Percentiles rank a stretch among this genome's conserved stretches.
phyloP scores from a whole-genome alignment of 1,139 yeast species.

The Citeromyces siamensis region DNA sequence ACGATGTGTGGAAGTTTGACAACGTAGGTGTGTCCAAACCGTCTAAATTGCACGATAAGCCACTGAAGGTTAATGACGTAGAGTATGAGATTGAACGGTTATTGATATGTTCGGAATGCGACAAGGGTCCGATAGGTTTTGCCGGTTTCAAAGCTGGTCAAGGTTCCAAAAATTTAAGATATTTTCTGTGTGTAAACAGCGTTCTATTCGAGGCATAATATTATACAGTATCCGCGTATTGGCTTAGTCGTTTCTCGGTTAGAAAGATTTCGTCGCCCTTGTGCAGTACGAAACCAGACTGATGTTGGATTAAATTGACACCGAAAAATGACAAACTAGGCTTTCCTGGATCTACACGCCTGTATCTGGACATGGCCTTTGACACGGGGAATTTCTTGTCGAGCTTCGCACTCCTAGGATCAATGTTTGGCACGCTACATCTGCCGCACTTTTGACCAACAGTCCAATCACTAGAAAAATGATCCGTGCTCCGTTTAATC shows the following conservation, averaged over 20 bases:
- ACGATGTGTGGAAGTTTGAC: constrained; percentile 67
- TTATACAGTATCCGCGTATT: constrained; percentile 6
- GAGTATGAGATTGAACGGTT: constrained; percentile 28
- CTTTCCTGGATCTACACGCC: constrained; percentile 12
- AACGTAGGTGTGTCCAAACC: constrained; percentile 62
- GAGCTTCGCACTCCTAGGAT: constrained; percentile 8
- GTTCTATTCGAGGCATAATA: background rate
- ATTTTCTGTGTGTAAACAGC: background rate
- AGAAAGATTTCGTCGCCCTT: constrained; percentile 11
- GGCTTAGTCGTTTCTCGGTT: constrained; percentile 10
- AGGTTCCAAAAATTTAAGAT: background rate
- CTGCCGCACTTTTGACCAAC: constrained; percentile 13
- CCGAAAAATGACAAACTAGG: constrained; percentile 10
- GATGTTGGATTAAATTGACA: constrained; percentile 10
- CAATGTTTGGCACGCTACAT: constrained; percentile 13
- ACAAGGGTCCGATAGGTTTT: constrained; percentile 62
- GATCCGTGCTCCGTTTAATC: constrained; percentile 5
- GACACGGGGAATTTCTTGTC: constrained; percentile 7
- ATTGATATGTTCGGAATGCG: constrained; percentile 63
- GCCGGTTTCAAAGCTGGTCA: constrained; percentile 28
- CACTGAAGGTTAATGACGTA: constrained; percentile 9
- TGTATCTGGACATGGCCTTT: constrained; percentile 10
- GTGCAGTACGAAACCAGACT: constrained; percentile 7
- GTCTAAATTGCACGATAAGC: constrained; percentile 13
- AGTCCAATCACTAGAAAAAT: constrained; percentile 8